These are phyloP conservation scores for slime mould (Dictyostelium discoideum) DNA, from an alignment of 78 protist species.

Conservation along the genomic window DNA sequence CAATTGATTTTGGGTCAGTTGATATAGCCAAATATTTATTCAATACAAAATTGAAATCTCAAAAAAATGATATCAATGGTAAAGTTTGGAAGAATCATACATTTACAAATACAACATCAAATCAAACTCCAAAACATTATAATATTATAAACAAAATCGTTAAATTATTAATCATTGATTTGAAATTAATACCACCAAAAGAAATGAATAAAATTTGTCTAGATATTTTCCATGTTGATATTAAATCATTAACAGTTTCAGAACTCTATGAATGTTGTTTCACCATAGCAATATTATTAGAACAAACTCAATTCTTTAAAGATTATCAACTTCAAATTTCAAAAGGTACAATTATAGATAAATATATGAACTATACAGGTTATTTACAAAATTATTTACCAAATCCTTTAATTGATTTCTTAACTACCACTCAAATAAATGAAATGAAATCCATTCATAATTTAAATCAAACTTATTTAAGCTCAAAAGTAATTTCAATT, in stretches of 20 bases:
- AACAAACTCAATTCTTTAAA: background rate
- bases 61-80: background rate
- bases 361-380: background rate
- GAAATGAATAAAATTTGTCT: background rate
- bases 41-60: background rate
- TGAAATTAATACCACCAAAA: slow-evolving; percentile 7
- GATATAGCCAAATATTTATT: background rate
- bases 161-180: background rate
- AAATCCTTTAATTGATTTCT: background rate
- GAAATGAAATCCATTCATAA: background rate
- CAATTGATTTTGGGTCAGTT: background rate
- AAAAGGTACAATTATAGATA: background rate
- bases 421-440: background rate
- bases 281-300: background rate
- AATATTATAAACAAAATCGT: background rate
- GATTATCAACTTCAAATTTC: background rate
- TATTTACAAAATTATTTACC: background rate
- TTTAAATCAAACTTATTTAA: background rate
- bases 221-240: background rate
- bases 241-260: background rate
- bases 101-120: background rate
- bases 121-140: background rate
- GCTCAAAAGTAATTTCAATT: background rate
- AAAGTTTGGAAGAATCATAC: background rate
- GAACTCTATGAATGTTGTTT: background rate